Evolutionary conservation across 2,329 filamentous ascomycete species (phyloP), one percentile per base, ranked within the genome.

Genomic region (Xylariales sp.): DNA sequence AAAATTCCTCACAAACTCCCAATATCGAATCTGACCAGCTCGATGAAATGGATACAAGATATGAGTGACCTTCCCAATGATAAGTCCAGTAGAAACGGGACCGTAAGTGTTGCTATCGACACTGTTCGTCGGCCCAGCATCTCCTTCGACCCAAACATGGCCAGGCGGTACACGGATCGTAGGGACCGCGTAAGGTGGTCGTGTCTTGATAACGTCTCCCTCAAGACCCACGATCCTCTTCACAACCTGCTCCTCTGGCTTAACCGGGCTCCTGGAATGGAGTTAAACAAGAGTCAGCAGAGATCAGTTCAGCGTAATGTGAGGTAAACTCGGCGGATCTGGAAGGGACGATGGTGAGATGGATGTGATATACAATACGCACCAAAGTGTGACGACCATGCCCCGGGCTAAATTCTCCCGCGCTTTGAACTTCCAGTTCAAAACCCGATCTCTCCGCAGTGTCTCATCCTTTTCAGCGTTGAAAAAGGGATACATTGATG

Each of bases 91-190:
- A 17, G 85, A 84, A 33, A 94, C 80, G 4, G 93, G 88, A 1
- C 93, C 93, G 60, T 94, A 96, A 11, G 80, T 80, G 62, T 95
- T 95, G 61, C 89, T 95, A 65, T 98, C 93, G 42, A 82, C 60
- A 39, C 79, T 88, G 51, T 77, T 76, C 35, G 76, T 72, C 50
- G 78, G 76, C 52, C 76, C 76, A 11, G 85, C 88, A 57, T 98
- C 93, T 2, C 93, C 93, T 59, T 97, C 91, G 1, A 98, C 80
- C 93, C 93, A 98, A 19, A 97, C 74, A 66, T 97, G 90, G 14
- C 88, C 88, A 45, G 74, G 74, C 5, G 90, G 91, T 16, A 98
- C 77, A 45, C 74, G 72, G 31, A 85, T 67, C 7, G 61, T 70
- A 1, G 65, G 50, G 13, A 70, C 59, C 7, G 77, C 72, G 55